Evolutionary conservation across 805 yeast genomes (phyloP).

Genomic region (Kluyveromyces starmeri): DNA sequence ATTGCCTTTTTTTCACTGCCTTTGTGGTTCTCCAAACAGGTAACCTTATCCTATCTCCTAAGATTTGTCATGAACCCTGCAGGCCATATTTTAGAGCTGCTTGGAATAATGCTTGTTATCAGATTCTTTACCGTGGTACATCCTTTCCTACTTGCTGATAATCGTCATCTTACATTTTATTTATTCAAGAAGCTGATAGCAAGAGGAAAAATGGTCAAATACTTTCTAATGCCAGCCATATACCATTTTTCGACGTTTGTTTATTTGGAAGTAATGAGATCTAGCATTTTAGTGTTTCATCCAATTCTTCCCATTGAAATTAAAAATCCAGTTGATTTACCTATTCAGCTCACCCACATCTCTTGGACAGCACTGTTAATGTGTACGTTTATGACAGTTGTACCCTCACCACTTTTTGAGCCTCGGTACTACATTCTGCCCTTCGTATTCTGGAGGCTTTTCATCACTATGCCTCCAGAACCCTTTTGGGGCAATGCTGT

Average conservation of each 20-base stretch:
- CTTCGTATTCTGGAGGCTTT: constrained; percentile 61
- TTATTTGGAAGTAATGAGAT: constrained; percentile 30
- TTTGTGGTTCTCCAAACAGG: constrained; percentile 47
- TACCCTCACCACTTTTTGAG: constrained; percentile 89
- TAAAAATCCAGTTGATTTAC: constrained; percentile 29
- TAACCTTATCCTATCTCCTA: constrained; percentile 33
- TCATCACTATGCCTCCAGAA: constrained; percentile 34
- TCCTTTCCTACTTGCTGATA: constrained; percentile 88
- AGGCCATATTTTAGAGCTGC: constrained; percentile 23
- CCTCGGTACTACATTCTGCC: constrained; percentile 90
- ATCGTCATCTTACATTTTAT: constrained; percentile 89
- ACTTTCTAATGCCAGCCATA: constrained; percentile 48
- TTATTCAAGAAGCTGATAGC: constrained; percentile 58
- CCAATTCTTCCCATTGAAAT: constrained; percentile 31
- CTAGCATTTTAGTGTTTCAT: constrained; percentile 30
- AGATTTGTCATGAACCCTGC: constrained; percentile 26
- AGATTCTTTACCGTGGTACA: constrained; percentile 65
- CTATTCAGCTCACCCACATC: constrained; percentile 35
- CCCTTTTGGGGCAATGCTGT: constrained; percentile 22
- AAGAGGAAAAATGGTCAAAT: constrained; percentile 37
- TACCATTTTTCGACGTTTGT: constrained; percentile 53
- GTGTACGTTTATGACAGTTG: constrained; percentile 51
- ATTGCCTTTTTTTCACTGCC: constrained; percentile 63
- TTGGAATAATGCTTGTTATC: constrained; percentile 38
- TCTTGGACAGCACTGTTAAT: constrained; percentile 43